Evolutionary conservation across 495 filamentous ascomycete genomes (phyloP).

Genomic region (Penicilliopsis zonata): DNA sequence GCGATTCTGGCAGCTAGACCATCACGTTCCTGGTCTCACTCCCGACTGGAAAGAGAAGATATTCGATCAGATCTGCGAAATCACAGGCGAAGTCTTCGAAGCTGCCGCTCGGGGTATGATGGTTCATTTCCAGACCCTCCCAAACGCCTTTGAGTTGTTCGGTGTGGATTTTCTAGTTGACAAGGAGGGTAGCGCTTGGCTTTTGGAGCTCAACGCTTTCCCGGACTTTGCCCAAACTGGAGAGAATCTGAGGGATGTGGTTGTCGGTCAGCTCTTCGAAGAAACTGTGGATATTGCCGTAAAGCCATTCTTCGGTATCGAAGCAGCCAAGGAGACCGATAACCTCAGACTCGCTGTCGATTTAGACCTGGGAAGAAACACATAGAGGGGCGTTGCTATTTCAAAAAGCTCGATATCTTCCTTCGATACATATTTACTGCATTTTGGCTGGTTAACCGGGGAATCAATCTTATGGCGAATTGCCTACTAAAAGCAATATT

Average conservation of each 20-base stretch:
- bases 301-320: conserved; percentile 42
- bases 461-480: too few relatives aligned
- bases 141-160: conserved; percentile 83
- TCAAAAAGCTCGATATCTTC: too few relatives aligned
- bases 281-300: conserved; percentile 58
- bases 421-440: too few relatives aligned
- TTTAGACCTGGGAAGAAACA: conserved; percentile 46
- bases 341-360: conserved; percentile 44
- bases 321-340: conserved; percentile 13
- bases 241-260: conserved; percentile 43
- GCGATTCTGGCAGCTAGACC: conserved; percentile 57
- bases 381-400: conserved; percentile 8
- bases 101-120: conserved; percentile 73
- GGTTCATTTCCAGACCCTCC: conserved; percentile 82
- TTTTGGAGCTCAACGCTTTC: conserved; percentile 93
- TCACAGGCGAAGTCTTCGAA: conserved; percentile 68
- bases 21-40: conserved; percentile 20
- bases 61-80: conserved; percentile 57
- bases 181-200: conserved; percentile 44
- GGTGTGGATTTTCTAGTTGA: conserved; percentile 87
- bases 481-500: too few relatives aligned
- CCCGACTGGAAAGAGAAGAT: conserved; percentile 45
- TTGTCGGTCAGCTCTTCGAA: conserved; percentile 67
- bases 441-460: too few relatives aligned
- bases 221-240: conserved; percentile 93